phyloP scores from a whole-genome alignment of 306 rosid species.

The Psophocarpus tetragonolobus region DNA sequence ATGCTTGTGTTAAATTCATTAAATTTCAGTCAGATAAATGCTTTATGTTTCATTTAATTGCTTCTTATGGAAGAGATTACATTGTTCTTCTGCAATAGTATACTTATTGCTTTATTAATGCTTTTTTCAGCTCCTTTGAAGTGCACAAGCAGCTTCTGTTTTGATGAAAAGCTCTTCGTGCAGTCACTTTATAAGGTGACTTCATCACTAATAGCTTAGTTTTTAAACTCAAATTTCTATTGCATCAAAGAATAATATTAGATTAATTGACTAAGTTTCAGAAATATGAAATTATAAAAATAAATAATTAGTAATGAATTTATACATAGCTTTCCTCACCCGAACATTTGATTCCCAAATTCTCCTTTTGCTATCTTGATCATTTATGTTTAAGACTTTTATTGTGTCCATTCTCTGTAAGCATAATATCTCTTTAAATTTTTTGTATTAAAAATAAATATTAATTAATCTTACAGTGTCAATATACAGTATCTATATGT shows the following conservation, averaged over 20 bases:
- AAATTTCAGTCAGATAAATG: not conserved
- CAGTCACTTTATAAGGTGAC: conserved; percentile 89
- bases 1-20: not conserved
- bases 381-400: not conserved
- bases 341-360: not conserved
- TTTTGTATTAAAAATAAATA: not conserved
- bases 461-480: not conserved
- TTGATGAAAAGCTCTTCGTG: conserved; percentile 80
- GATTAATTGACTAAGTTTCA: not conserved
- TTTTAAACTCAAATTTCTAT: not conserved
- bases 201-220: conserved; percentile 6
- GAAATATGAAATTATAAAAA: not conserved
- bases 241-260: not conserved
- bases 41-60: not conserved
- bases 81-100: not conserved
- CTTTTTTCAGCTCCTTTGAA: conserved; percentile 61
- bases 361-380: not conserved
- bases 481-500: not conserved
- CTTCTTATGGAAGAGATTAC: not conserved
- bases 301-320: not conserved
- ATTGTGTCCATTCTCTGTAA: not conserved
- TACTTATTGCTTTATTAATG: conserved; percentile 18
- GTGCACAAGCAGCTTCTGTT: conserved; percentile 66
- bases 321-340: not conserved
- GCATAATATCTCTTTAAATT: not conserved